Conservation (phyloP, 495 filamentous ascomycete species). For the Daldinia concentrica region DNA sequence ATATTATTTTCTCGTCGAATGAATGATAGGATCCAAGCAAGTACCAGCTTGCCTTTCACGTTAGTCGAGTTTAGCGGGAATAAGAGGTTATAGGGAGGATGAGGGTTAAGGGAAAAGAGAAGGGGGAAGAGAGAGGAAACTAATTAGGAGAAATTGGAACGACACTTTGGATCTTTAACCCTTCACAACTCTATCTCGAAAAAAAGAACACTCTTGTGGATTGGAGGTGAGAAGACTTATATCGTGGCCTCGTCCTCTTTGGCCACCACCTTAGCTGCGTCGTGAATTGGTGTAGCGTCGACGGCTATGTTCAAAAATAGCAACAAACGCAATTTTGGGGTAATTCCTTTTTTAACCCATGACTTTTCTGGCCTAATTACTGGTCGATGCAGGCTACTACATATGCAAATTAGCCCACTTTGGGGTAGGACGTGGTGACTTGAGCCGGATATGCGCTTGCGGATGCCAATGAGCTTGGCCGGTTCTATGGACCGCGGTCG, state of each 20-base stretch:
- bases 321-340: conserved; percentile 48
- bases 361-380: conserved; percentile 47
- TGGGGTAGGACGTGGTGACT: conserved; percentile 43
- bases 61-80: conserved; percentile 51
- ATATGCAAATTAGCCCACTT: conserved; percentile 49
- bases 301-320: conserved; percentile 50
- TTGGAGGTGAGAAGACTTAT: conserved; percentile 61
- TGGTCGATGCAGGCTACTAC: conserved; percentile 45
- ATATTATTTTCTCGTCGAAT: conserved; percentile 57
- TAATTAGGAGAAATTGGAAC: conserved; percentile 54
- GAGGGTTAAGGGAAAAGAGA: conserved; percentile 49
- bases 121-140: conserved; percentile 33
- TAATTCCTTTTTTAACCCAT: conserved; percentile 51
- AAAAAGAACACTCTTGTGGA: conserved; percentile 46
- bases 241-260: conserved; percentile 51
- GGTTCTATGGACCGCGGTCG: conserved; percentile 50
- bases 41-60: conserved; percentile 61
- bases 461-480: conserved; percentile 55
- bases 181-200: conserved; percentile 43
- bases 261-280: conserved; percentile 44
- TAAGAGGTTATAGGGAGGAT: conserved; percentile 30
- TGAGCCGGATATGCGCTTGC: conserved; percentile 53
- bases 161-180: conserved; percentile 59
- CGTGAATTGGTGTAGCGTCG: conserved; percentile 40
- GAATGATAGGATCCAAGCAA: conserved; percentile 64